These are phyloP conservation scores for Nitzschia sp. DNA, from an alignment of 108 stramenopile genomes.

Conservation along the genomic window DNA sequence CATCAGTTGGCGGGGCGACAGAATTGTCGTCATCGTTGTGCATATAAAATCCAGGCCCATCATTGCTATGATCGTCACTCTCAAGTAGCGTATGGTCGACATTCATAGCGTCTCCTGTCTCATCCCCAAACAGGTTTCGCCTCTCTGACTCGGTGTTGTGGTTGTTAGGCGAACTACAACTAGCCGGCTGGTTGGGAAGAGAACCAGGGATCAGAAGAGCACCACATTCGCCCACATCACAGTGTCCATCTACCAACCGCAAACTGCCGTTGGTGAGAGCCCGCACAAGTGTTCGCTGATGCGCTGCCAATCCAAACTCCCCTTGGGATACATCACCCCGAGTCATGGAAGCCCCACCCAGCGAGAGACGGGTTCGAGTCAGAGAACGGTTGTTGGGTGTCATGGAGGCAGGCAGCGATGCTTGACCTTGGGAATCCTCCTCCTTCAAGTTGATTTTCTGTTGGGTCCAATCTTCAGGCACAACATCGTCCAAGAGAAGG, in stretches of 20 bases:
- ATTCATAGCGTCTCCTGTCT: background rate
- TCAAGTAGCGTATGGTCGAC: background rate
- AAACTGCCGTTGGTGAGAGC: slow-evolving; percentile 37
- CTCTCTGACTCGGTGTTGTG: background rate
- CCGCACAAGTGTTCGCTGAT: slow-evolving; percentile 34
- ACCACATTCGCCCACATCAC: slow-evolving; percentile 56
- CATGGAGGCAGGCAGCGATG: background rate
- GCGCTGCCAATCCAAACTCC: slow-evolving; percentile 12
- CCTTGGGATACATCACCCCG: slow-evolving; percentile 24
- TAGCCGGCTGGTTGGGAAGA: background rate
- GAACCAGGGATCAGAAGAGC: slow-evolving; percentile 59
- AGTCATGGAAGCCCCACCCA: slow-evolving; percentile 43
- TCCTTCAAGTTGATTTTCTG: slow-evolving; percentile 52
- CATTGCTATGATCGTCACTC: slow-evolving; percentile 34
- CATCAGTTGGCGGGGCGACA: background rate
- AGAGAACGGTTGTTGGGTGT: slow-evolving; percentile 19
- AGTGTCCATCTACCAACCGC: slow-evolving; percentile 33
- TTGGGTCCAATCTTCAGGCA: slow-evolving; percentile 66
- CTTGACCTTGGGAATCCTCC: slow-evolving; percentile 17
- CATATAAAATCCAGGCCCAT: slow-evolving; percentile 39
- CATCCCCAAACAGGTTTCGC: slow-evolving; percentile 30
- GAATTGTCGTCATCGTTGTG: slow-evolving; percentile 26
- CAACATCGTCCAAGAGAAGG: slow-evolving; percentile 90
- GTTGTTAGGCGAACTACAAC: background rate
- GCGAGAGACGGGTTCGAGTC: slow-evolving; percentile 33